Evolutionary conservation across 768 basidiomycete species (phyloP), one percentile per base, ranked within the genome.

Genomic region (Termitomyces sp.): DNA sequence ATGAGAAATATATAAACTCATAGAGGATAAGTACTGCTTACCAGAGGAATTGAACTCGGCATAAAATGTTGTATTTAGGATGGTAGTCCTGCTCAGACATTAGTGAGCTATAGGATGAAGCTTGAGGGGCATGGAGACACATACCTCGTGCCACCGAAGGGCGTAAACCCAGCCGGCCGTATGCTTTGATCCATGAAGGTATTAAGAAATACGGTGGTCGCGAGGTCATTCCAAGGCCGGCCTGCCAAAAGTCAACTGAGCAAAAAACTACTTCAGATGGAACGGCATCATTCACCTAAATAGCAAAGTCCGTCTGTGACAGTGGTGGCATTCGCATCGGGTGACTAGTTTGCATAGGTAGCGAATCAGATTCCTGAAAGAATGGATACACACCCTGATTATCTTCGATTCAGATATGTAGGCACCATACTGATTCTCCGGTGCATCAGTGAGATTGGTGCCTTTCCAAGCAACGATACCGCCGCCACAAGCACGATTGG

Each of bases 381-480:
- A 2, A 40, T 43, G 37, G 14, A 12, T 8, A 67, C 82, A 56
- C 67, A 83, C 86, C 42, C 84, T 77, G 14, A 85, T 85, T 59
- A 88, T 82, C 3, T 68, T 74, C 0, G 86, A 85, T 63, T 85
- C 71, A 0, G 79, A 68, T 11, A 87, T 81, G 67, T 84, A 87
- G 7, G 82, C 83, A 2, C 84, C 85, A 60, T 84, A 84, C 6
- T 77, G 76, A 60, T 84, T 82, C 1, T 74, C 75, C 8, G 76
- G 82, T 15, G 79, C 79, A 65, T 81, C 78, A 0, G 81, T 80
- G 43, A 80, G 71, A 67, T 85, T 83, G 4, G 79, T 81, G 3
- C 87, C 86, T 57, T 79, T 81, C 87, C 87, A 88, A 0, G 87
- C 87, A 10, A 81, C 81, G 15, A 88, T 77, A 0, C 85, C 86